phyloP scores from a whole-genome alignment of 1,284 basidiomycete genomes.

The Boletus calvinii region DNA sequence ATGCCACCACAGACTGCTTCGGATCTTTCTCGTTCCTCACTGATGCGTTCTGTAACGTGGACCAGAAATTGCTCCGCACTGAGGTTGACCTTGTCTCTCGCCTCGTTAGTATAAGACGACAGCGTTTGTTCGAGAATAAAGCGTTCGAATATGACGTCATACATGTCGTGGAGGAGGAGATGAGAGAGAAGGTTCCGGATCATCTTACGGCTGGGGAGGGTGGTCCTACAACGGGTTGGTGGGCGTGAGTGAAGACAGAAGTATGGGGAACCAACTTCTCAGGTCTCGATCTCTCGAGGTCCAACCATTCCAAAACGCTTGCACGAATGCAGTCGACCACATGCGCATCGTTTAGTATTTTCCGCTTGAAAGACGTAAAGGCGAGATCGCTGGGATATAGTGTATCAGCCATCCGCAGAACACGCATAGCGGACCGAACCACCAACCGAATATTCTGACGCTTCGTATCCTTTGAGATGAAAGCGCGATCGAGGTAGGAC shows the following conservation, averaged over 20 bases:
- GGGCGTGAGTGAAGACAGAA: not conserved
- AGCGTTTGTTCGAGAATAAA: conserved; percentile 49
- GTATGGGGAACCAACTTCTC: conserved; percentile 36
- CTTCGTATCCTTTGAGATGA: conserved; percentile 41
- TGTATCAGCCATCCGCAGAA: conserved; percentile 1
- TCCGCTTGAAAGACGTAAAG: conserved; percentile 47
- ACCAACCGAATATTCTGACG: conserved; percentile 44
- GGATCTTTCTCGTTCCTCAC: conserved; percentile 57
- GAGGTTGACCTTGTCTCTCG: conserved; percentile 39
- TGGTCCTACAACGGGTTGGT: conserved; percentile 22
- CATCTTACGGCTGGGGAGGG: conserved; percentile 35
- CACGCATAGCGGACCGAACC: not conserved
- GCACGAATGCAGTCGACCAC: conserved; percentile 47
- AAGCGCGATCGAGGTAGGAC: conserved; percentile 63
- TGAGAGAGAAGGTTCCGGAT: conserved; percentile 52
- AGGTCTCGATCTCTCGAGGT: conserved; percentile 53
- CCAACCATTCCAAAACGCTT: conserved; percentile 57
- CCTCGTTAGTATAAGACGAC: conserved; percentile 55
- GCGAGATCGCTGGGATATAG: conserved; percentile 47
- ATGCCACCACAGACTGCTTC: conserved; percentile 45
- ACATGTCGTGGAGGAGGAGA: conserved; percentile 54
- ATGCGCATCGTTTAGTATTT: conserved; percentile 50
- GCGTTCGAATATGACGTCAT: conserved; percentile 52
- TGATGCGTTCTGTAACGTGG: conserved; percentile 45
- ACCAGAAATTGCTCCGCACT: conserved; percentile 55